Percentiles rank a stretch among this genome's conserved stretches.
Conservation (phyloP, 176 grass and related monocot genomes). For the Triticum turgidum region DNA sequence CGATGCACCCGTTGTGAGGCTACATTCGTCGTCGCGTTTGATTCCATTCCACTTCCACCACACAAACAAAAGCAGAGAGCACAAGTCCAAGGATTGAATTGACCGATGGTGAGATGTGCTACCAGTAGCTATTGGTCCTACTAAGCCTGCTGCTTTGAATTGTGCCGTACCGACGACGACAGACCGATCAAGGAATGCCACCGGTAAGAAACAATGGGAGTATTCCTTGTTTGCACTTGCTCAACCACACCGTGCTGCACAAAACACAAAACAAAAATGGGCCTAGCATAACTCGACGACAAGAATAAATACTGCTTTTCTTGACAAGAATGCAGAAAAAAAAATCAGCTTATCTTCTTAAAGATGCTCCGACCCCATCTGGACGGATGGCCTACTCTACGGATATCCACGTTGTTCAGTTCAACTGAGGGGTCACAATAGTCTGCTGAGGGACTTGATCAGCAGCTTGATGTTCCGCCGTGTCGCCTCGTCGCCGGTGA, state of each 20-base stretch:
- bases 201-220: neutral
- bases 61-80: neutral
- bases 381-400: constrained; percentile 12
- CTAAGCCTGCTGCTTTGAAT: neutral
- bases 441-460: constrained; percentile 92
- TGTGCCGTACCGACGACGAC: neutral
- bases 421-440: constrained; percentile 55
- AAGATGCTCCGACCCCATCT: constrained; percentile 9
- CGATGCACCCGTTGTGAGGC: neutral
- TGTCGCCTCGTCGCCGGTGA: constrained; percentile 84
- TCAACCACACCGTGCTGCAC: neutral
- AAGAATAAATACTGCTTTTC: neutral
- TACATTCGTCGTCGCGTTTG: neutral
- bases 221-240: constrained; percentile 23
- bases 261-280: constrained; percentile 20
- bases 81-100: neutral
- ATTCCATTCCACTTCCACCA: neutral
- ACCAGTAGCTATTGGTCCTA: neutral
- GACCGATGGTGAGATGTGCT: neutral
- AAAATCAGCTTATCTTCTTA: neutral
- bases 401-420: neutral
- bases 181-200: neutral
- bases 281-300: neutral
- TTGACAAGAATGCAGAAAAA: constrained; percentile 11
- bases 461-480: constrained; percentile 79